Conservation (phyloP, 352 stramenopile genomes). For the Globisporangium camurandrum region DNA sequence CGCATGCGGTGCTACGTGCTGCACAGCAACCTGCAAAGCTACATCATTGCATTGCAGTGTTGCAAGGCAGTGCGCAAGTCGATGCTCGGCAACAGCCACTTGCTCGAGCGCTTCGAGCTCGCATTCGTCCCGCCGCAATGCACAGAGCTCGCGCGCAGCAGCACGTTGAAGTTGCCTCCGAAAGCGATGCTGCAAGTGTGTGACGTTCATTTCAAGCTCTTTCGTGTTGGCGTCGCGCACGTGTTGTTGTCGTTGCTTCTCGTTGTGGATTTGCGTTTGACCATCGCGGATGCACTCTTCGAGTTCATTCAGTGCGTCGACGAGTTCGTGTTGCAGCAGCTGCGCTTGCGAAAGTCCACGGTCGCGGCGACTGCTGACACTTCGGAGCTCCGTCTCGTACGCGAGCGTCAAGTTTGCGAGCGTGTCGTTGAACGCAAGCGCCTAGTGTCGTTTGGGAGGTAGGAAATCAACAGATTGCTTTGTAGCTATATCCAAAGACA, state of each 20-base stretch:
- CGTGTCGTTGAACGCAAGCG: slow-evolving; percentile 60
- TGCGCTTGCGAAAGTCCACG: slow-evolving; percentile 35
- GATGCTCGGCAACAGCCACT: slow-evolving; percentile 34
- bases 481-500: not conserved
- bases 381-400: slow-evolving; percentile 51
- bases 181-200: slow-evolving; percentile 23
- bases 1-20: slow-evolving; percentile 33
- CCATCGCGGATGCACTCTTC: slow-evolving; percentile 38
- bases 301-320: slow-evolving; percentile 48
- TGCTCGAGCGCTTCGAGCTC: slow-evolving; percentile 39
- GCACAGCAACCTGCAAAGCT: slow-evolving; percentile 41
- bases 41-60: slow-evolving; percentile 20
- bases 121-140: slow-evolving; percentile 22
- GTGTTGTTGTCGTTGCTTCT: slow-evolving; percentile 35
- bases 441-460: slow-evolving; percentile 10
- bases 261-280: slow-evolving; percentile 29
- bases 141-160: slow-evolving; percentile 14
- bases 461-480: not conserved
- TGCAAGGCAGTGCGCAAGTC: slow-evolving; percentile 24
- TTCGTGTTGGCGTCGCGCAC: slow-evolving; percentile 32
- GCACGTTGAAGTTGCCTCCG: slow-evolving; percentile 13
- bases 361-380: slow-evolving; percentile 32
- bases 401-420: slow-evolving; percentile 40
- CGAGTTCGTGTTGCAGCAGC: slow-evolving; percentile 58
- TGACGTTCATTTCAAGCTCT: slow-evolving; percentile 27